These are phyloP conservation scores for Paralagenidium karlingii DNA, from an alignment of 352 stramenopile species.

Conservation along the genomic window DNA sequence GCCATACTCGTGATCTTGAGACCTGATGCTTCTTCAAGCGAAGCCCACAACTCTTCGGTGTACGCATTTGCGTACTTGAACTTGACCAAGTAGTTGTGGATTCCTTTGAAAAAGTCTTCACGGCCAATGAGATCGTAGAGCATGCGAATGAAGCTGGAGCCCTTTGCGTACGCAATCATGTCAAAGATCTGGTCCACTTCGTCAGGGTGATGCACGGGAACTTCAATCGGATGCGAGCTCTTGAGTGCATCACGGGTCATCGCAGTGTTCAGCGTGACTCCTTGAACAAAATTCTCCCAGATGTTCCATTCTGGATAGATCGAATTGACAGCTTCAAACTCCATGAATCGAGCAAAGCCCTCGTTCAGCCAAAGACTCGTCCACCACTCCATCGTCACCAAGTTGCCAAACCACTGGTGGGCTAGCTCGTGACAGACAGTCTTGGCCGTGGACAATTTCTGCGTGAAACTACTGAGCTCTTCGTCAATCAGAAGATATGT, in stretches of 20 bases:
- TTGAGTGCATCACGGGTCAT: conserved; percentile 90
- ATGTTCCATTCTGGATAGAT: conserved; percentile 94
- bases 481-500: conserved; percentile 82
- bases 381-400: conserved; percentile 98
- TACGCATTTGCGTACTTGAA: conserved; percentile 92
- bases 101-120: conserved; percentile 68
- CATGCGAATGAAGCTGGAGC: conserved; percentile 67
- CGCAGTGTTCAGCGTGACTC: conserved; percentile 62
- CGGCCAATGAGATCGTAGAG: conserved; percentile 62
- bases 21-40: conserved; percentile 84
- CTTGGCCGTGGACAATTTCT: conserved; percentile 76
- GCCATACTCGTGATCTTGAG: conserved; percentile 89
- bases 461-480: conserved; percentile 45
- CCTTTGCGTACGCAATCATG: conserved; percentile 95
- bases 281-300: conserved; percentile 92
- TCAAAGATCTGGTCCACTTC: conserved; percentile 99
- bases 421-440: conserved; percentile 97
- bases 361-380: conserved; percentile 97
- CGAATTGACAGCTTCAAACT: conserved; percentile 87
- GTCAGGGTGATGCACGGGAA: conserved; percentile 87
- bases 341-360: conserved; percentile 95
- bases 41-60: conserved; percentile 92
- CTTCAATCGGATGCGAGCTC: conserved; percentile 90
- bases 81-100: conserved; percentile 89
- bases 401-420: conserved; percentile 96